Evolutionary conservation across 208 protist species (phyloP).

Genomic region (Leishmania tropica): DNA sequence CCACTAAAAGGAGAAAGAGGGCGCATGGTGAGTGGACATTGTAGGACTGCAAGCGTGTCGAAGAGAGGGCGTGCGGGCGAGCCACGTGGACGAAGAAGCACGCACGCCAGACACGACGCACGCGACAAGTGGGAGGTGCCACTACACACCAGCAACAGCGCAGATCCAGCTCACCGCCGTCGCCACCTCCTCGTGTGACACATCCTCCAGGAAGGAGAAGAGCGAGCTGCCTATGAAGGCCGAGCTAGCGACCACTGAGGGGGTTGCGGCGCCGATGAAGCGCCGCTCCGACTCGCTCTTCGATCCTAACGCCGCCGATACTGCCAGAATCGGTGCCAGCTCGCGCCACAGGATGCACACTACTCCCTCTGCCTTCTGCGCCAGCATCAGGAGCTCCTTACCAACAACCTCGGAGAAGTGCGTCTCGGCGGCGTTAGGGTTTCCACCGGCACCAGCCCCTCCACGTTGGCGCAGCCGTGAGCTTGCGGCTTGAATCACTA

Average conservation of each 20-base stretch:
- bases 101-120: neutral
- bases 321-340: slow-evolving; percentile 3
- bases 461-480: slow-evolving; percentile 30
- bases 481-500: slow-evolving; percentile 29
- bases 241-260: slow-evolving; percentile 10
- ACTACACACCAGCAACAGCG: slow-evolving; percentile 1
- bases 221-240: slow-evolving; percentile 13
- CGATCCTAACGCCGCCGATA: neutral
- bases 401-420: slow-evolving; percentile 23
- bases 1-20: neutral
- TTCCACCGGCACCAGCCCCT: neutral
- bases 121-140: neutral
- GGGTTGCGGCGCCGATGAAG: neutral
- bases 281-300: slow-evolving; percentile 3
- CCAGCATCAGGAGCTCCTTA: slow-evolving; percentile 7
- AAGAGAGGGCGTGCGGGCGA: neutral
- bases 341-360: slow-evolving; percentile 23
- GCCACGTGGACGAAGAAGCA: neutral
- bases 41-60: neutral
- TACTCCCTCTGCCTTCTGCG: slow-evolving; percentile 25
- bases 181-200: slow-evolving; percentile 18
- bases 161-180: slow-evolving; percentile 32
- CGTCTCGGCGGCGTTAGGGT: neutral
- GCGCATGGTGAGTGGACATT: neutral
- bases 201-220: slow-evolving; percentile 17